Evolutionary conservation across 768 basidiomycete species (phyloP).

Genomic region (Glaciozyma antarctica): DNA sequence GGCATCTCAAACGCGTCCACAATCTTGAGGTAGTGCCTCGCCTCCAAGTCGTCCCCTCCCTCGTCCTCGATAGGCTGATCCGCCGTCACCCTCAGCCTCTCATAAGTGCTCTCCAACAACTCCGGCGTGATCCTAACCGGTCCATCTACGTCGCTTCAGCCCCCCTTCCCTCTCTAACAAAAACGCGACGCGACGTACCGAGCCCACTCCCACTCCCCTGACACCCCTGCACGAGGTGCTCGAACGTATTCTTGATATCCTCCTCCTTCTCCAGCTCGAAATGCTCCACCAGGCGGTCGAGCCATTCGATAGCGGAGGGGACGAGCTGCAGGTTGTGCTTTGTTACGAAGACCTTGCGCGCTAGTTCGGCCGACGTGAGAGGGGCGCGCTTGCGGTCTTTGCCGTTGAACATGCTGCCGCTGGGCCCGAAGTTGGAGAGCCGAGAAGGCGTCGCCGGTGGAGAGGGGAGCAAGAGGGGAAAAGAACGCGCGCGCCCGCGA

Average conservation of each 20-base stretch:
- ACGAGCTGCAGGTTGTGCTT: constrained; percentile 1
- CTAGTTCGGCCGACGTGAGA: too few relatives aligned
- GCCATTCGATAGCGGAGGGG: constrained; percentile 17
- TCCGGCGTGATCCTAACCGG: constrained; percentile 25
- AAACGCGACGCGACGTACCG: constrained; percentile 4
- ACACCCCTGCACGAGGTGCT: constrained; percentile 22
- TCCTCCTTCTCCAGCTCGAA: constrained; percentile 19
- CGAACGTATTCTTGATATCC: constrained; percentile 14
- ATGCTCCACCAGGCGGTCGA: constrained; percentile 8
- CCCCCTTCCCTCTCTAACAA: background rate
- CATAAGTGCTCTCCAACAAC: constrained; percentile 31
- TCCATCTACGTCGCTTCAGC: constrained; percentile 9
- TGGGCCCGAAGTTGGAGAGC: too few relatives aligned
- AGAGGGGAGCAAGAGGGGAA: too few relatives aligned
- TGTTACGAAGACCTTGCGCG: background rate
- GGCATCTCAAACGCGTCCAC: constrained; percentile 95
- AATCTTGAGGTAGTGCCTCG: constrained; percentile 69
- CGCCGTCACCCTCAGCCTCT: constrained; percentile 20
- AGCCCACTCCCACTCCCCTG: constrained; percentile 21
- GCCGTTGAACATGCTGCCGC: too few relatives aligned
- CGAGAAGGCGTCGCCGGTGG: too few relatives aligned
- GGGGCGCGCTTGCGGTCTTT: too few relatives aligned
- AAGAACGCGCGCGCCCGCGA: too few relatives aligned
- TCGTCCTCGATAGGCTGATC: background rate
- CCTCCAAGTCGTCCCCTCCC: constrained; percentile 47